Evolutionary conservation across 768 basidiomycete genomes (phyloP).

Genomic region (Serpula lacrymans): DNA sequence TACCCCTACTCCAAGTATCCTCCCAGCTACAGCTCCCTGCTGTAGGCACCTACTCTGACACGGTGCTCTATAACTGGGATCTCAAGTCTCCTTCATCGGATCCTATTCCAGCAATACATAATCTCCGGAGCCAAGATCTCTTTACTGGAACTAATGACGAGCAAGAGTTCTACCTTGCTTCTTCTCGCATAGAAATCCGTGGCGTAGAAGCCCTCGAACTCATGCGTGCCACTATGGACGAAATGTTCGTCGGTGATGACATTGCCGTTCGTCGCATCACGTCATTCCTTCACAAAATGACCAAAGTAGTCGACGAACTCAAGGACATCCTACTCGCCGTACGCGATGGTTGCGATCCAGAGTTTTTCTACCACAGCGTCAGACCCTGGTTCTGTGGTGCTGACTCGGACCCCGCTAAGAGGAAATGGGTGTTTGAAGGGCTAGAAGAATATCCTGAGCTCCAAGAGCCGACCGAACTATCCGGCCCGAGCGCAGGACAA

Average conservation of each 20-base stretch:
- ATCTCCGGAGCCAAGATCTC: slow-evolving; percentile 60
- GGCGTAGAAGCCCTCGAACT: slow-evolving; percentile 83
- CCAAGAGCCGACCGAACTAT: slow-evolving; percentile 49
- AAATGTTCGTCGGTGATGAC: slow-evolving; percentile 75
- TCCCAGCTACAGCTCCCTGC: slow-evolving; percentile 77
- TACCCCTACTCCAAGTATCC: slow-evolving; percentile 75
- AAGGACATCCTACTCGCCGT: slow-evolving; percentile 58
- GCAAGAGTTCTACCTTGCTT: slow-evolving; percentile 83
- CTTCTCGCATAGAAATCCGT: slow-evolving; percentile 80
- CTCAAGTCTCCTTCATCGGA: slow-evolving; percentile 34
- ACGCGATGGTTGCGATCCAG: slow-evolving; percentile 68
- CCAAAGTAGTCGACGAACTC: slow-evolving; percentile 62
- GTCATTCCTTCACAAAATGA: slow-evolving; percentile 60
- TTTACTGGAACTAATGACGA: slow-evolving; percentile 84
- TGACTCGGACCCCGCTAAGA: slow-evolving; percentile 44
- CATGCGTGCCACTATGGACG: slow-evolving; percentile 85
- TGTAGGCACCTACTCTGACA: slow-evolving; percentile 86
- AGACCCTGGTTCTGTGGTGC: slow-evolving; percentile 82
- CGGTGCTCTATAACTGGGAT: slow-evolving; percentile 85
- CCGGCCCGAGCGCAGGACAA: slow-evolving; percentile 82
- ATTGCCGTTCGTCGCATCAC: slow-evolving; percentile 62
- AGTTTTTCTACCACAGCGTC: slow-evolving; percentile 66
- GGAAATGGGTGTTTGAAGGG: slow-evolving; percentile 61
- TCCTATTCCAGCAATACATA: slow-evolving; percentile 43
- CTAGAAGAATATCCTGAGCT: slow-evolving; percentile 44